phyloP scores from a whole-genome alignment of 2,329 filamentous ascomycete genomes.

The Fusarium sp. region DNA sequence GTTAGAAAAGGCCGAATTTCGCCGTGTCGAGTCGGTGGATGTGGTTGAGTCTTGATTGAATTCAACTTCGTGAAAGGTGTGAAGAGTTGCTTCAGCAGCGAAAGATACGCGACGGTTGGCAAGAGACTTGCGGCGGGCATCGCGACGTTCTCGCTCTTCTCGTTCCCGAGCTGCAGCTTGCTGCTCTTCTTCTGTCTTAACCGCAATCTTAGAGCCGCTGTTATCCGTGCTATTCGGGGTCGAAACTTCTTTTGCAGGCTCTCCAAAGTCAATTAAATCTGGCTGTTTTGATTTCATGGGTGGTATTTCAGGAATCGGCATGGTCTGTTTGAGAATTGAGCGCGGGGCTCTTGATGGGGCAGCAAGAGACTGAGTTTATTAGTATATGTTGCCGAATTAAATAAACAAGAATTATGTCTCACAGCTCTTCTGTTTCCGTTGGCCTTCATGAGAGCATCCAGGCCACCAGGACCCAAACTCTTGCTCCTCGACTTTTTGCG shows the following conservation, averaged over 20 bases:
- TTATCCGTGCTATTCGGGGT: conserved; percentile 44
- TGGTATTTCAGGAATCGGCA: conserved; percentile 77
- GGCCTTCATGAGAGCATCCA: conserved; percentile 83
- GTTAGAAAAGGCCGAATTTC: conserved; percentile 66
- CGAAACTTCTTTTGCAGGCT: conserved; percentile 22
- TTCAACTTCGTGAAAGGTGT: conserved; percentile 96
- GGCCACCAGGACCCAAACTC: conserved; percentile 91
- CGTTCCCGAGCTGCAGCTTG: conserved; percentile 76
- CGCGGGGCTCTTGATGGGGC: conserved; percentile 65
- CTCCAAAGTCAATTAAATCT: conserved; percentile 38
- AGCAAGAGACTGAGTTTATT: conserved; percentile 65
- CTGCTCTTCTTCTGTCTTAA: conserved; percentile 78
- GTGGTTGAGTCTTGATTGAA: conserved; percentile 89
- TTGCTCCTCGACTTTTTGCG: conserved; percentile 88
- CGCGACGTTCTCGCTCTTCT: conserved; percentile 81
- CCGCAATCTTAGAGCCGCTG: conserved; percentile 69
- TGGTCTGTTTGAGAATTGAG: conserved; percentile 86
- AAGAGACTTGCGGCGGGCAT: conserved; percentile 91
- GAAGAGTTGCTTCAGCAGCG: conserved; percentile 94
- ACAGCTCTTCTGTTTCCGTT: conserved; percentile 86
- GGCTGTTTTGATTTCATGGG: conserved; percentile 64
- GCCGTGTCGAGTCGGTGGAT: conserved; percentile 80
- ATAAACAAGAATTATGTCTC: conserved; percentile 49
- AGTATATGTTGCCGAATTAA: conserved; percentile 26
- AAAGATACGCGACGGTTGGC: conserved; percentile 96